These are phyloP conservation scores for Fallopia convolvulus DNA, from an alignment of 148 eudicot genomes.

Conservation along the genomic window DNA sequence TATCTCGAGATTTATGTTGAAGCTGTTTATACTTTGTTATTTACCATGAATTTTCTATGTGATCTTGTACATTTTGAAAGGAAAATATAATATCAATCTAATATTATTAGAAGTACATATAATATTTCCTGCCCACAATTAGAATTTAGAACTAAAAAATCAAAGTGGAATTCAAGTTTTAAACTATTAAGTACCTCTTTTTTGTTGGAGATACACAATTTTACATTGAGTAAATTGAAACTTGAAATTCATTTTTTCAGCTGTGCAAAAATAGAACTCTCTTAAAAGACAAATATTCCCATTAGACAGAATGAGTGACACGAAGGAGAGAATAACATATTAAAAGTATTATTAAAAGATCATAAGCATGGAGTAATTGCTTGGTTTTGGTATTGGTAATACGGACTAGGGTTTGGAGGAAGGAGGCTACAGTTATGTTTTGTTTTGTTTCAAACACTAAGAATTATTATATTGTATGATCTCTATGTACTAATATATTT, in stretches of 20 bases:
- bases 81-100: background rate
- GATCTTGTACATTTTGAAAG: background rate
- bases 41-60: background rate
- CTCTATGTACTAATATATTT: background rate
- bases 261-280: background rate
- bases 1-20: background rate
- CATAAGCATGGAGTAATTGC: background rate
- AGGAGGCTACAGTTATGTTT: background rate
- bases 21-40: background rate
- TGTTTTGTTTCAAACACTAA: background rate
- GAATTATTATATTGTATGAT: slow-evolving; percentile 2
- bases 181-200: background rate
- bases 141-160: background rate
- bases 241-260: background rate
- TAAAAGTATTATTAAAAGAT: background rate
- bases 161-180: background rate
- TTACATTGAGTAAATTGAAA: background rate
- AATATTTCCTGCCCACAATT: background rate
- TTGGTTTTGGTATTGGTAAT: background rate
- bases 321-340: background rate
- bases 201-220: background rate
- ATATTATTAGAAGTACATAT: background rate
- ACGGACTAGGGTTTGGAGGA: background rate
- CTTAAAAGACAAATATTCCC: background rate
- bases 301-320: background rate